Evolutionary conservation across 106 monocot genomes (phyloP).

Genomic region (Dendrobium catenatum): DNA sequence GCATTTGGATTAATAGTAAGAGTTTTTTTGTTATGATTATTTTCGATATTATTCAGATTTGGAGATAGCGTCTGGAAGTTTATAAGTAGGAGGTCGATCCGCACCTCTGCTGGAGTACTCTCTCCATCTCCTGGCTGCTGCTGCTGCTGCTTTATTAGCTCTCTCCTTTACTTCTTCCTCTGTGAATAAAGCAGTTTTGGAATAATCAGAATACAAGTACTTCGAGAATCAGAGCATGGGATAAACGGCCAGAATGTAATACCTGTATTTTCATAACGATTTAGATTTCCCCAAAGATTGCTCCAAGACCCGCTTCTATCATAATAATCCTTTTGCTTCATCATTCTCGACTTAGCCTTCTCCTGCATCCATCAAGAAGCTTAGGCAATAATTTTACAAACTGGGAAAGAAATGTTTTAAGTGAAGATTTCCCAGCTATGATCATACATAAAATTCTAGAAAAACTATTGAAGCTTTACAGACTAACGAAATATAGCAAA

Average conservation of each 20-base stretch:
- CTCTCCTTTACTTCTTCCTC: conserved; percentile 56
- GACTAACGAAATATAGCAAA: background rate
- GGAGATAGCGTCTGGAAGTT: conserved; percentile 73
- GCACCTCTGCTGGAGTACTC: conserved; percentile 85
- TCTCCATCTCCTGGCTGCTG: conserved; percentile 86
- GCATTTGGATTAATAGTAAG: background rate
- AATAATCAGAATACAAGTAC: background rate
- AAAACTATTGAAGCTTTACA: background rate
- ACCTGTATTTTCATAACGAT: conserved; percentile 58
- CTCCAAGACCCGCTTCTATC: conserved; percentile 51
- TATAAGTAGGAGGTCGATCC: conserved; percentile 70
- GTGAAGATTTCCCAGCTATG: background rate
- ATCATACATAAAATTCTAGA: background rate
- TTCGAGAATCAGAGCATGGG: background rate
- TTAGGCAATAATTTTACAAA: background rate
- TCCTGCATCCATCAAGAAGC: conserved; percentile 32
- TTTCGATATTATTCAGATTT: conserved; percentile 11
- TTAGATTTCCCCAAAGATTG: conserved; percentile 66
- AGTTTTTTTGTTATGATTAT: background rate
- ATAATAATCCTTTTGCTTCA: conserved; percentile 43
- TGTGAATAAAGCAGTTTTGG: conserved; percentile 17
- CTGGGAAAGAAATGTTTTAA: background rate
- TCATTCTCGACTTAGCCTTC: conserved; percentile 53
- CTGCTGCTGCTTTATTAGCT: conserved; percentile 58
- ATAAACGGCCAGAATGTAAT: background rate